Conservation (phyloP, 2,329 filamentous ascomycete genomes). For the Fusarium agapanthi region DNA sequence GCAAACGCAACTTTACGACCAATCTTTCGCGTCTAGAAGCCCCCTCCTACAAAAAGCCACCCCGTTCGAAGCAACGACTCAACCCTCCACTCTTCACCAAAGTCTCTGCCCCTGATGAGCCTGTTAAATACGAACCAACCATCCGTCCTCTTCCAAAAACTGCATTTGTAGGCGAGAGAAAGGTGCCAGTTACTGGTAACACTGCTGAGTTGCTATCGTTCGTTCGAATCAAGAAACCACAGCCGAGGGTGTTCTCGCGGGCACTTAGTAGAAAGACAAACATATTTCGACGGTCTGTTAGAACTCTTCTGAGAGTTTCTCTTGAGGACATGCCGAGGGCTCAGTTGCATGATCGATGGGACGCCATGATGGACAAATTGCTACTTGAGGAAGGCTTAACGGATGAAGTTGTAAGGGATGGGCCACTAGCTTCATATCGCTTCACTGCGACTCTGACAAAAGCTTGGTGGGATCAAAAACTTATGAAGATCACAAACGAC, state of each 20-base stretch:
- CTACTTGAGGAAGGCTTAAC: slow-evolving; percentile 28
- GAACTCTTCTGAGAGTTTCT: slow-evolving; percentile 49
- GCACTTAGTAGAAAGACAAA: slow-evolving; percentile 63
- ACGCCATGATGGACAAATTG: slow-evolving; percentile 47
- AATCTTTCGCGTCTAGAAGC: slow-evolving; percentile 31
- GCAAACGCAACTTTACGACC: slow-evolving; percentile 37
- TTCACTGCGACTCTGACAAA: slow-evolving; percentile 44
- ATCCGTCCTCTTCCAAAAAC: slow-evolving; percentile 58
- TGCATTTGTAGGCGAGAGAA: slow-evolving; percentile 49
- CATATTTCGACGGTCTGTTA: slow-evolving; percentile 53
- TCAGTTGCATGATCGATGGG: slow-evolving; percentile 60
- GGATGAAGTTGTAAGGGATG: background rate
- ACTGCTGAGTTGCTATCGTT: slow-evolving; percentile 68
- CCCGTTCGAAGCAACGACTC: slow-evolving; percentile 22
- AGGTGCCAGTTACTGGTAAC: slow-evolving; percentile 65
- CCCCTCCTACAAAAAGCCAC: background rate
- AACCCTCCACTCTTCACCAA: slow-evolving; percentile 46
- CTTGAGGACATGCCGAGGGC: slow-evolving; percentile 48
- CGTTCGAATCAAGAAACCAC: slow-evolving; percentile 72
- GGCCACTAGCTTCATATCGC: slow-evolving; percentile 41
- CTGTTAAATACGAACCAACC: slow-evolving; percentile 58
- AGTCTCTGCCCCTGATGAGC: slow-evolving; percentile 45
- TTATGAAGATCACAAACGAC: slow-evolving; percentile 49
- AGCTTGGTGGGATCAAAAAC: slow-evolving; percentile 45
- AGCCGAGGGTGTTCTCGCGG: slow-evolving; percentile 66